Evolutionary conservation across 495 filamentous ascomycete genomes (phyloP).

Genomic region (Hapsidospora chrysogenum): DNA sequence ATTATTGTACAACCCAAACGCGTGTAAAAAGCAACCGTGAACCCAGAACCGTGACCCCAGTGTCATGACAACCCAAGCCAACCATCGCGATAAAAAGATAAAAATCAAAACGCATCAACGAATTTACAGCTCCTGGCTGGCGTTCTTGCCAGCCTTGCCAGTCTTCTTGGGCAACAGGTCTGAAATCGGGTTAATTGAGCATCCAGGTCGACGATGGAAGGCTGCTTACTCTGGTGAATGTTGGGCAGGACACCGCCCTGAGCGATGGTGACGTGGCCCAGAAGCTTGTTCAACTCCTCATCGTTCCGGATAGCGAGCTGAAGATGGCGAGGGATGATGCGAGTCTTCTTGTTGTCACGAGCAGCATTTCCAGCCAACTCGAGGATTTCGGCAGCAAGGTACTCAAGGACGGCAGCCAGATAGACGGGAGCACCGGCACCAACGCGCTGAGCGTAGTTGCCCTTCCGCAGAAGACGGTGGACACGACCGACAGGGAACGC

Average conservation of each 20-base stretch:
- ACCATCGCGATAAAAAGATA: conserved; percentile 39
- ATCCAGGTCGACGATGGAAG: too few species aligned
- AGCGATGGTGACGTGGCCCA: conserved; percentile 97
- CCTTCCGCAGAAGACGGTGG: conserved; percentile 97
- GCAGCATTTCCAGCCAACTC: conserved; percentile 97
- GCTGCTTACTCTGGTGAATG: conserved; percentile 95
- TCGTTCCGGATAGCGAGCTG: conserved; percentile 99
- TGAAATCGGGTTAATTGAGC: too few species aligned
- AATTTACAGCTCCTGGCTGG: conserved; percentile 78
- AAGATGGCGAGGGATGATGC: conserved; percentile 98
- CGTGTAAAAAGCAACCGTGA: conserved; percentile 53
- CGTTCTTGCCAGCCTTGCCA: conserved; percentile 73
- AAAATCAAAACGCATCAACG: conserved; percentile 32
- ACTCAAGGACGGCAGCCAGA: conserved; percentile 94
- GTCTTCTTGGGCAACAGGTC: conserved; percentile 98
- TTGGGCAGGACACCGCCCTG: conserved; percentile 99
- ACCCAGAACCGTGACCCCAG: conserved; percentile 73
- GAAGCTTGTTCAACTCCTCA: conserved; percentile 99
- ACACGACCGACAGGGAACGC: conserved; percentile 99
- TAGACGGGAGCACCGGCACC: conserved; percentile 98
- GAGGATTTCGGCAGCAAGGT: conserved; percentile 95
- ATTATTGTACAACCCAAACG: conserved; percentile 91
- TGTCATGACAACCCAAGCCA: conserved; percentile 63
- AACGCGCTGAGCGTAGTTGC: conserved; percentile 99
- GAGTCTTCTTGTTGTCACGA: conserved; percentile 99